Evolutionary conservation across 768 basidiomycete genomes (phyloP).

Genomic region (Auricularia sp.): DNA sequence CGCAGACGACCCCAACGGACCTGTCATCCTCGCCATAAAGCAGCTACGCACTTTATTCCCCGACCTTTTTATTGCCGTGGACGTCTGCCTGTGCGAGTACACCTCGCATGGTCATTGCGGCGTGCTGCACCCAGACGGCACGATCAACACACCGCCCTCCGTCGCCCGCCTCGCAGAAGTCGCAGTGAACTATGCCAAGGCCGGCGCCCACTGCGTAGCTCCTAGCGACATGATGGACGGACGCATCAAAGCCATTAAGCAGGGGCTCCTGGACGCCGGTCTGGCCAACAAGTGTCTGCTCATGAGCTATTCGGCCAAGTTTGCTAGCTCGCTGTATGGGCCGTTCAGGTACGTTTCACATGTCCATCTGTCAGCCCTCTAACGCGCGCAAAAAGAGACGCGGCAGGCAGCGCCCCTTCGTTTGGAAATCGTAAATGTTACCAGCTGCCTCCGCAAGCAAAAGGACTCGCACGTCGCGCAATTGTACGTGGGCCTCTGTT

Average conservation of each 20-base stretch:
- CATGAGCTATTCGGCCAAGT: constrained; percentile 98
- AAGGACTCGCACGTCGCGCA: constrained; percentile 85
- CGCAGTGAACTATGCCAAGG: constrained; percentile 81
- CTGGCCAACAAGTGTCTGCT: constrained; percentile 81
- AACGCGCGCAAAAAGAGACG: constrained; percentile 42
- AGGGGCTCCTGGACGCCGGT: constrained; percentile 69
- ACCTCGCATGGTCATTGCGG: constrained; percentile 98
- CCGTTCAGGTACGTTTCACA: constrained; percentile 67
- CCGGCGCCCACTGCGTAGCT: constrained; percentile 96
- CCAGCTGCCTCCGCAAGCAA: constrained; percentile 82
- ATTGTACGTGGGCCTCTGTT: constrained; percentile 53
- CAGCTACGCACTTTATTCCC: constrained; percentile 73
- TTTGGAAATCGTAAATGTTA: constrained; percentile 98
- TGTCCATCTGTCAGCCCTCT: neutral
- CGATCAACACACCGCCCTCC: constrained; percentile 67
- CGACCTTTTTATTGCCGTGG: constrained; percentile 76
- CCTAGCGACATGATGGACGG: constrained; percentile 99
- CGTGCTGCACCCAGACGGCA: constrained; percentile 57
- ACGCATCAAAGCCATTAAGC: constrained; percentile 81
- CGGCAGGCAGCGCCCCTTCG: constrained; percentile 91
- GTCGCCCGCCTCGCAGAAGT: constrained; percentile 87
- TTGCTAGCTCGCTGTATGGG: constrained; percentile 89
- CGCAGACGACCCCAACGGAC: constrained; percentile 82
- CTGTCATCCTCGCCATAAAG: constrained; percentile 88
- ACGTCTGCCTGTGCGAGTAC: constrained; percentile 99